phyloP scores from a whole-genome alignment of 2,329 filamentous ascomycete species.

The Penicillium sclerotiorum region DNA sequence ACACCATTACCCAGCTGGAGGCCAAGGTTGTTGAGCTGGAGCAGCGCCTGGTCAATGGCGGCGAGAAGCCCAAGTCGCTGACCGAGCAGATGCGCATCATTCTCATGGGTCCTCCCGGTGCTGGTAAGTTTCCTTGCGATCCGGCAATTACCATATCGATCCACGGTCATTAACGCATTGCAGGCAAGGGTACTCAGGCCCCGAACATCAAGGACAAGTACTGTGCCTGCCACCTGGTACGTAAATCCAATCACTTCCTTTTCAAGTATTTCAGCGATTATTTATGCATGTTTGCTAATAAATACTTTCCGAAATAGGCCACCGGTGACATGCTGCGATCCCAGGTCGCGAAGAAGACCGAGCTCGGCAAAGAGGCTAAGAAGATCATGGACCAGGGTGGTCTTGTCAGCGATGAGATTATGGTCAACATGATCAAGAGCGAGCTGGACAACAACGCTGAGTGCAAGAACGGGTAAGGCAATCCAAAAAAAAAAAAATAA shows the following conservation, averaged over 20 bases:
- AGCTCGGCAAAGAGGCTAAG: constrained; percentile 93
- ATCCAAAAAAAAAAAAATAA: not conserved
- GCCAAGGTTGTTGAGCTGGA: constrained; percentile 84
- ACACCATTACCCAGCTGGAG: constrained; percentile 81
- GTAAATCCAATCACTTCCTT: constrained; percentile 34
- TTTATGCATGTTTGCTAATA: constrained; percentile 17
- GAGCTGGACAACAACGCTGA: constrained; percentile 92
- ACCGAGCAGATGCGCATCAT: constrained; percentile 85
- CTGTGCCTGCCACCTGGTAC: constrained; percentile 93
- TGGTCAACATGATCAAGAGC: constrained; percentile 99
- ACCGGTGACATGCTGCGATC: constrained; percentile 99
- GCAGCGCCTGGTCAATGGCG: constrained; percentile 60
- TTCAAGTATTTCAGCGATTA: not conserved
- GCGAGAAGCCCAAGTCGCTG: constrained; percentile 55
- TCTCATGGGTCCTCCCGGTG: constrained; percentile 94
- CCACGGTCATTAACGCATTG: constrained; percentile 22
- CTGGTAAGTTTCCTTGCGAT: constrained; percentile 69
- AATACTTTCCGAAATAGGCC: constrained; percentile 60
- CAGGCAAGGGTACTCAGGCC: constrained; percentile 98
- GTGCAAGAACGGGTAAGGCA: constrained; percentile 87
- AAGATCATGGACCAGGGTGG: constrained; percentile 99
- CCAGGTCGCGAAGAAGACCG: constrained; percentile 96
- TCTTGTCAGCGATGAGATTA: constrained; percentile 97
- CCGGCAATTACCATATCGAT: not conserved
- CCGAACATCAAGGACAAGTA: constrained; percentile 98